Evolutionary conservation across 495 filamentous ascomycete species (phyloP).

Genomic region (Parmelia sp.): DNA sequence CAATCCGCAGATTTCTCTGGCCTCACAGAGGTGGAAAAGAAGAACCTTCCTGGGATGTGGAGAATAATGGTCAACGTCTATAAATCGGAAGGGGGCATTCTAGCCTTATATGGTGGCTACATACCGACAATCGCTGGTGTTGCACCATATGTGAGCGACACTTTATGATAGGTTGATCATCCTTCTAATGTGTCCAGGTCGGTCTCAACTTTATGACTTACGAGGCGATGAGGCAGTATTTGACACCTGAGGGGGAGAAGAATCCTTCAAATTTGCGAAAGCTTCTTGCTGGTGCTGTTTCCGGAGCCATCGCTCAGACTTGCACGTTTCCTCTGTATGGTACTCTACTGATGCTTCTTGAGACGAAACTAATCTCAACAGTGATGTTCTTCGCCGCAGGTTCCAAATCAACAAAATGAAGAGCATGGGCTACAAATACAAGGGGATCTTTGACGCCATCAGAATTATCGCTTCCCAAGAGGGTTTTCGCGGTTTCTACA

Average conservation of each 20-base stretch:
- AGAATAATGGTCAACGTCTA: slow-evolving; percentile 76
- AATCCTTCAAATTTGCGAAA: slow-evolving; percentile 77
- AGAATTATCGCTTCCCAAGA: slow-evolving; percentile 74
- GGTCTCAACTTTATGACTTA: slow-evolving; percentile 98
- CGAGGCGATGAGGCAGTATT: slow-evolving; percentile 72
- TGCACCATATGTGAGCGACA: slow-evolving; percentile 74
- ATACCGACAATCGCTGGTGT: slow-evolving; percentile 91
- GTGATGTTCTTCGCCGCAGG: slow-evolving; percentile 87
- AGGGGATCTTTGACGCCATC: slow-evolving; percentile 76
- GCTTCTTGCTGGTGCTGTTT: slow-evolving; percentile 79
- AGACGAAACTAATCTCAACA: slow-evolving; percentile 34
- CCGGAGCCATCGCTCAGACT: slow-evolving; percentile 92
- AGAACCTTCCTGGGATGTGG: slow-evolving; percentile 90
- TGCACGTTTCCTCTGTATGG: slow-evolving; percentile 97
- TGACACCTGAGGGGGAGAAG: slow-evolving; percentile 82
- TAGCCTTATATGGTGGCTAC: slow-evolving; percentile 85
- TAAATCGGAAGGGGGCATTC: slow-evolving; percentile 77
- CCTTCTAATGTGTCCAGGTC: slow-evolving; percentile 51
- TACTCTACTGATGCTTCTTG: neutral
- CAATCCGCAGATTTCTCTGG: slow-evolving; percentile 81
- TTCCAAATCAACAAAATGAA: slow-evolving; percentile 99
- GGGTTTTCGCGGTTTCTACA: slow-evolving; percentile 73
- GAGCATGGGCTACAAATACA: slow-evolving; percentile 96
- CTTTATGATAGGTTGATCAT: neutral
- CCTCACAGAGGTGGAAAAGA: slow-evolving; percentile 49